A percentile compares a stretch with the other conserved stretches of the same genome.
Evolutionary conservation across 805 yeast genomes (phyloP).

Genomic region (Cyberlindnera veronae): DNA sequence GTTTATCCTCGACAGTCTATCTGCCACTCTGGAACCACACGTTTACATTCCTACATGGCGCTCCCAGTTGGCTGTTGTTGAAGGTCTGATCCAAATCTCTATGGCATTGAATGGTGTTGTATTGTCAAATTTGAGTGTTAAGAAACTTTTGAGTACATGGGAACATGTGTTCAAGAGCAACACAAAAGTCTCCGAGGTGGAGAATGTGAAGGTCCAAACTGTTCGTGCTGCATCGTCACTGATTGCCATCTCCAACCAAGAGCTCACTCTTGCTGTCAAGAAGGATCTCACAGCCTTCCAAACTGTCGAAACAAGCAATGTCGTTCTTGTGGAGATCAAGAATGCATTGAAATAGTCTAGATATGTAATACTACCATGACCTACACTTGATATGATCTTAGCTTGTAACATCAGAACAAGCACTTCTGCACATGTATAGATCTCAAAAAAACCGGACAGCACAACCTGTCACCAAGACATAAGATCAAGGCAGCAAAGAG

Average conservation of each 20-base stretch:
- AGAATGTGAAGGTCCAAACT: conserved; percentile 55
- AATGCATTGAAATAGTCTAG: conserved; percentile 7
- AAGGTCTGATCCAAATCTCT: conserved; percentile 32
- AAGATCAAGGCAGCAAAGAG: too few relatives aligned
- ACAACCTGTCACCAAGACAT: too few relatives aligned
- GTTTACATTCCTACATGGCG: conserved; percentile 54
- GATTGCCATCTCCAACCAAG: conserved; percentile 15
- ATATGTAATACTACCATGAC: too few relatives aligned
- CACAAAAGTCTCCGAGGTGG: conserved; percentile 42
- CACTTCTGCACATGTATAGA: too few relatives aligned
- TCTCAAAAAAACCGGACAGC: too few relatives aligned
- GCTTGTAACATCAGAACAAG: too few relatives aligned
- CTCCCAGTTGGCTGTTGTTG: conserved; percentile 45
- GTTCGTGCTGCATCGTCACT: conserved; percentile 35
- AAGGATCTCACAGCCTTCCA: conserved; percentile 26
- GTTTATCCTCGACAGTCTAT: conserved; percentile 30
- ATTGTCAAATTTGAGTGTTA: conserved; percentile 11
- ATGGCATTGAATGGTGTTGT: conserved; percentile 10
- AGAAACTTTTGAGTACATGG: conserved; percentile 23
- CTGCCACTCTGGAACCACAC: conserved; percentile 26
- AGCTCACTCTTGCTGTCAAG: conserved; percentile 18
- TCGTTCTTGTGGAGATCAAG: conserved; percentile 37
- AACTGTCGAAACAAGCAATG: conserved; percentile 42
- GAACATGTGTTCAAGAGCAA: conserved; percentile 28
- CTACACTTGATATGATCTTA: too few relatives aligned